Percentiles rank a stretch among this genome's conserved stretches.
Evolutionary conservation across 2,329 filamentous ascomycete species (phyloP).

Genomic region (Aspergillus phoenicis): DNA sequence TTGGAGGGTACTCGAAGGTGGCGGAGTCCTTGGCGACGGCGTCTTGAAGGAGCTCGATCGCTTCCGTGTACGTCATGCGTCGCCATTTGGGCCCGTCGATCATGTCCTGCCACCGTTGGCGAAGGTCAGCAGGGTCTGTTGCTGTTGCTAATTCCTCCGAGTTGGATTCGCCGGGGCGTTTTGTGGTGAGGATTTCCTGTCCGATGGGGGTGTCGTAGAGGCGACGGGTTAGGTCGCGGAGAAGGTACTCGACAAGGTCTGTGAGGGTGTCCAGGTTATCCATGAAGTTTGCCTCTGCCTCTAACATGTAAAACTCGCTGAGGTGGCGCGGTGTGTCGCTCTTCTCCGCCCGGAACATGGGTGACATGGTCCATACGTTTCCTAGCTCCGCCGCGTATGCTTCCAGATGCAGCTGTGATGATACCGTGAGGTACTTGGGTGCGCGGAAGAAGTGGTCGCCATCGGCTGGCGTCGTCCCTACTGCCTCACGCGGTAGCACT

Average conservation of each 20-base stretch:
- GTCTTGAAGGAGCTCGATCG: slow-evolving; percentile 68
- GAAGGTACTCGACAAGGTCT: slow-evolving; percentile 76
- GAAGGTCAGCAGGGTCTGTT: slow-evolving; percentile 51
- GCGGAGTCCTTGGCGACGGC: slow-evolving; percentile 54
- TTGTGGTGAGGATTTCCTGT: slow-evolving; percentile 57
- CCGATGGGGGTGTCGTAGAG: slow-evolving; percentile 55
- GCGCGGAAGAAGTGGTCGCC: slow-evolving; percentile 72
- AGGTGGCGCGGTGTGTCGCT: slow-evolving; percentile 93
- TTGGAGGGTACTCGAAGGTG: slow-evolving; percentile 68
- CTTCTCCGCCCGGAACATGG: slow-evolving; percentile 89
- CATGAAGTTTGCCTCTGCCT: slow-evolving; percentile 83
- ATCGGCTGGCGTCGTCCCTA: slow-evolving; percentile 32
- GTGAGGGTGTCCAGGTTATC: slow-evolving; percentile 72
- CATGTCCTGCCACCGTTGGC: slow-evolving; percentile 72
- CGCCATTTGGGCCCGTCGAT: slow-evolving; percentile 64
- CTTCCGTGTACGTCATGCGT: slow-evolving; percentile 78
- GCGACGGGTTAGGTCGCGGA: slow-evolving; percentile 60
- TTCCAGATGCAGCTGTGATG: slow-evolving; percentile 90
- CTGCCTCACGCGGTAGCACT: slow-evolving; percentile 54
- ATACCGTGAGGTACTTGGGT: slow-evolving; percentile 95
- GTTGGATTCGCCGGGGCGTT: slow-evolving; percentile 46
- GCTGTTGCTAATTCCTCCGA: slow-evolving; percentile 33
- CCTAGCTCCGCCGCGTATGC: slow-evolving; percentile 85
- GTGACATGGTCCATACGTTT: slow-evolving; percentile 90
- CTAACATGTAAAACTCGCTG: slow-evolving; percentile 98